Evolutionary conservation across 1,284 basidiomycete species (phyloP).

Genomic region (Ceratobasidium sp.): DNA sequence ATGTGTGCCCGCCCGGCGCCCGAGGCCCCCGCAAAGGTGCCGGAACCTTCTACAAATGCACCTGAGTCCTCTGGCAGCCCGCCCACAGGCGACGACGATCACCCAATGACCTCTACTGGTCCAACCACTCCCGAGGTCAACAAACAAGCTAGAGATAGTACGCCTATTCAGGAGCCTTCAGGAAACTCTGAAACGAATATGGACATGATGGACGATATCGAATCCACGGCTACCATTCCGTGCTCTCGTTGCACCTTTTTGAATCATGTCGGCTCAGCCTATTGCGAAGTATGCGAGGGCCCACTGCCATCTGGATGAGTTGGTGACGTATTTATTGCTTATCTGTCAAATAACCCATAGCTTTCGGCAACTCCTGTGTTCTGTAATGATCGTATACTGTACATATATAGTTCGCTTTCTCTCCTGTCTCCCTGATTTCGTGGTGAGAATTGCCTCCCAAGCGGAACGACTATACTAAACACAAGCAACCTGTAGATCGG

Average conservation of each 20-base stretch:
- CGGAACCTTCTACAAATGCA: constrained; percentile 1
- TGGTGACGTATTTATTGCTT: constrained; percentile 8
- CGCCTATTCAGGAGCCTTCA: neutral
- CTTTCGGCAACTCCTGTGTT: neutral
- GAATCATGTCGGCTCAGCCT: constrained; percentile 45
- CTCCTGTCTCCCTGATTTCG: neutral
- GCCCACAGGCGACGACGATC: constrained; percentile 3
- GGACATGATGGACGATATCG: constrained; percentile 43
- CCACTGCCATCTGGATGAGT: neutral
- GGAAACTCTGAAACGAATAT: neutral
- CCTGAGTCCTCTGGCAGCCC: constrained; percentile 4
- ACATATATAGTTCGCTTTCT: neutral
- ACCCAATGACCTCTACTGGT: neutral
- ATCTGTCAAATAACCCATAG: neutral
- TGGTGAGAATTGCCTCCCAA: neutral
- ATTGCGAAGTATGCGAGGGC: constrained; percentile 49
- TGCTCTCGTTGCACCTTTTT: constrained; percentile 50
- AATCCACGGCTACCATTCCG: constrained; percentile 21
- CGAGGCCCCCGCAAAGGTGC: neutral
- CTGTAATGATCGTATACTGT: neutral
- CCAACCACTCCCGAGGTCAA: neutral
- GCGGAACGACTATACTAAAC: neutral
- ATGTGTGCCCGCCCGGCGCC: constrained; percentile 31
- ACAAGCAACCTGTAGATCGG: neutral
- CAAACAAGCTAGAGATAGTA: neutral